phyloP scores from a whole-genome alignment of 2,329 filamentous ascomycete species.

The Epichloe coenophiala region DNA sequence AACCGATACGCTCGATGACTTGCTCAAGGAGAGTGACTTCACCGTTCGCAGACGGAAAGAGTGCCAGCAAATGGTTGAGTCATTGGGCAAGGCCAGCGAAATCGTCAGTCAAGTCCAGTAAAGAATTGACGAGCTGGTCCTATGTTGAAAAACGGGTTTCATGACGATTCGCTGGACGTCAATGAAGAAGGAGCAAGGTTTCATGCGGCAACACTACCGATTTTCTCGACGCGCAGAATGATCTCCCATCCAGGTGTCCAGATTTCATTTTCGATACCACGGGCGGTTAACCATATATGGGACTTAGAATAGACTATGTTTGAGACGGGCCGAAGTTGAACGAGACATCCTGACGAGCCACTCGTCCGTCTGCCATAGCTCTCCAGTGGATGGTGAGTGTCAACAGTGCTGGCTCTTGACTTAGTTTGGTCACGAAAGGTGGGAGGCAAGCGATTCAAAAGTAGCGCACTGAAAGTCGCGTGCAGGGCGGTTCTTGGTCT shows the following conservation, averaged over 20 bases:
- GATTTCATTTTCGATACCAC: slow-evolving; percentile 25
- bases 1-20: slow-evolving; percentile 74
- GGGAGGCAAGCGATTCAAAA: neutral
- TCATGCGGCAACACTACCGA: neutral
- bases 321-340: slow-evolving; percentile 8
- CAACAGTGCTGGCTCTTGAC: neutral
- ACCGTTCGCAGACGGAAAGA: slow-evolving; percentile 90
- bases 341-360: neutral
- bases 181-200: neutral
- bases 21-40: slow-evolving; percentile 97
- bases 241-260: neutral
- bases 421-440: neutral
- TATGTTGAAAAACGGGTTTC: neutral
- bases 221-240: neutral
- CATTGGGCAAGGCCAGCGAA: slow-evolving; percentile 75
- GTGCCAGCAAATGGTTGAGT: slow-evolving; percentile 98
- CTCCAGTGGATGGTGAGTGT: neutral
- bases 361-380: neutral
- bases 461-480: neutral
- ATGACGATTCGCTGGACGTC: neutral
- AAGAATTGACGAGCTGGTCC: slow-evolving; percentile 3
- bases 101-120: slow-evolving; percentile 77
- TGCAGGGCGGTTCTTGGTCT: neutral
- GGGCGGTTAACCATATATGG: slow-evolving; percentile 14
- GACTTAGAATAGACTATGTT: slow-evolving; percentile 23